Base-by-base conservation (phyloP, 192 early-diverging fungal species). In the Podochytrium sp. region DNA sequence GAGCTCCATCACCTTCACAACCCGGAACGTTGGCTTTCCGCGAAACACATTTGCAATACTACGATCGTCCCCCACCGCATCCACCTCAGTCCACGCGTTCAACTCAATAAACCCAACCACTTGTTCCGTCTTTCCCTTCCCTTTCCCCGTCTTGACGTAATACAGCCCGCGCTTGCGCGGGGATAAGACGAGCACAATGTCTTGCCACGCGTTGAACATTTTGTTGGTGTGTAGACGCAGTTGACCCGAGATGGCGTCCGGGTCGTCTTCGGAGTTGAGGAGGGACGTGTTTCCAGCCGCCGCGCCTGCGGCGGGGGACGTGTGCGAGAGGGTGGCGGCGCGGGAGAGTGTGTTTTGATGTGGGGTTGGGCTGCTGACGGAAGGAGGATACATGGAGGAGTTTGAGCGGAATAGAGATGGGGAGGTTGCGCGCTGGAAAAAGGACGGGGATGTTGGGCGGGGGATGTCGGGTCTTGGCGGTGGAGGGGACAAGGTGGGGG, bases 81-180 rank as follows among this genome's bases (percentile, higher is more conserved):
- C 67, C 7, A 51, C 56, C 10, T 29, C 34, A 2, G 69, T 59
- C 14, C 40, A 41, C 32, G 12, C 27, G 32, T 57, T 71, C 34
- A 71, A 23, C 34, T 71, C 69, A 55, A 71, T 71, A 40, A 71
- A 71, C 20, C 69, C 69, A 71, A 71, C 69, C 12, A 71, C 69
- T 71, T 71, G 69, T n/a, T 71, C 69, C 20, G 55, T 59, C 27
- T 23, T 51, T 18, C 20, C 39, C 4, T 37, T 12, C 12, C 57
- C 57, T 43, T 59, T 51, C 23, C 69, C 69, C 6, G 56, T 59
- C 32, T 71, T 71, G 18, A 71, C 69, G 35, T 71, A 71, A 32
- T 71, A 71, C n/a, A 71, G 38, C 5, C 69, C 69, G 57, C 69
- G 69, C 42, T 60, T 71, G 38, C 56, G 55, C 10, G 69, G 69